Conservation (phyloP, 2,329 filamentous ascomycete genomes). For the Pyricularia grisea region DNA sequence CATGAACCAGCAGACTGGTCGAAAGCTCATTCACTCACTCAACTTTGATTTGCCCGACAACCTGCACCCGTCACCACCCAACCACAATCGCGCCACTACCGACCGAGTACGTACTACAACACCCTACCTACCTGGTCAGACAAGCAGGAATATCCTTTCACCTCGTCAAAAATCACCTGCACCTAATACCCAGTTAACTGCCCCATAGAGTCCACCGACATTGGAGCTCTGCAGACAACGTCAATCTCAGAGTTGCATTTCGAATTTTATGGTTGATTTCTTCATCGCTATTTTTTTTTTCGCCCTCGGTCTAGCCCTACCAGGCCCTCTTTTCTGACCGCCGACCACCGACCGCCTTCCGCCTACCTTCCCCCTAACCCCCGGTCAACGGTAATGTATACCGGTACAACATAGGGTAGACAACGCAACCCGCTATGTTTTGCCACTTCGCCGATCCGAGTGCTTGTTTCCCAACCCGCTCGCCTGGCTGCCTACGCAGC, state of each 20-base stretch:
- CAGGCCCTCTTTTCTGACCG: background rate
- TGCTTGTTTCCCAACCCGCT: background rate
- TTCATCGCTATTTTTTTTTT: background rate
- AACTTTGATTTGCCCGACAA: background rate
- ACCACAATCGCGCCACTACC: background rate
- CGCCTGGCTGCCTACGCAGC: background rate
- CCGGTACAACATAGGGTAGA: background rate
- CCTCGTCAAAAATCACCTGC: background rate
- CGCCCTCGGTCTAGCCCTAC: background rate
- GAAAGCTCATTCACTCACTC: background rate
- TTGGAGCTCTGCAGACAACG: background rate
- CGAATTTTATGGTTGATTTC: background rate
- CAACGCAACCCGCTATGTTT: conserved; percentile 1
- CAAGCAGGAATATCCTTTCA: background rate
- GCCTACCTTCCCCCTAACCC: background rate
- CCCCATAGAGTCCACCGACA: background rate
- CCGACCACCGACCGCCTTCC: background rate
- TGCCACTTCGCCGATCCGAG: conserved; percentile 1
- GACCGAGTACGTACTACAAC: background rate
- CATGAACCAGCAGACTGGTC: background rate
- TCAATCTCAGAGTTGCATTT: background rate
- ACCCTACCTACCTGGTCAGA: background rate
- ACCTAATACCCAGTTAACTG: background rate
- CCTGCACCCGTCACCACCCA: background rate
- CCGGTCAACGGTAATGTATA: background rate